Base-by-base conservation (phyloP, 352 stramenopile species). In the Globisporangium orthogonon region DNA sequence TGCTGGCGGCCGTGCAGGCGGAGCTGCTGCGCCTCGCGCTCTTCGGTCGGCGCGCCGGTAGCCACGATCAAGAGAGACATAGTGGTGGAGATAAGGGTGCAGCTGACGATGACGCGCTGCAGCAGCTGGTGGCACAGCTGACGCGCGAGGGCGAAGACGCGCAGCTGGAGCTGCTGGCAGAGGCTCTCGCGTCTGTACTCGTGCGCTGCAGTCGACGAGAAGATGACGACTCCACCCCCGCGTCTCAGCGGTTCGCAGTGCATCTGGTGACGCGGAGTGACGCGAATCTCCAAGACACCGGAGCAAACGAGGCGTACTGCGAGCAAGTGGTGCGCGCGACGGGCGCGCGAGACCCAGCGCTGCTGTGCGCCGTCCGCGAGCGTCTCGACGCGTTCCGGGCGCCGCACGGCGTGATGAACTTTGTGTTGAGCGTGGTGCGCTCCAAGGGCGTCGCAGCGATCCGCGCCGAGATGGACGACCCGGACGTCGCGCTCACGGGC, bases 1-100 rank as follows among this genome's bases (percentile, higher is more conserved):
- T 96, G 6, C 63, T 96, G 45, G 86, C 86, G 4, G 76, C 74
- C 1, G 80, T 94, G 30, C 84, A 94, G 53, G 84, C 78, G 31
- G 77, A 89, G 57, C 51, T 96, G 39, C 48, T 91, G 59, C 69
- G 73, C 23, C 47, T 72, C n/a, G 70, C 80, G 44, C 58, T 92
- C 29, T 85, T 89, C 56, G 58, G 63, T 14, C 50, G 69, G 18
- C 52, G 53, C n/a, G 13, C 23, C 28, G 7, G 31, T n/a, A 11
- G 31, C 39, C 28, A 18, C 6, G 33, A 9, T 9, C 6, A 37
- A 9, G 33, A 37, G 33, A 37, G 33, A 37, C 6, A 0, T 3
- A 1, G 33, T 1, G 33, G 33, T 11, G 33, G 10, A 37, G 10
- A 37, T 23, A 23, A 23, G 23, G 23, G 23, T 23, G 23, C 23